Base-by-base conservation (phyloP, 306 rosid species). In the Pterocarpus macrocarpus region DNA sequence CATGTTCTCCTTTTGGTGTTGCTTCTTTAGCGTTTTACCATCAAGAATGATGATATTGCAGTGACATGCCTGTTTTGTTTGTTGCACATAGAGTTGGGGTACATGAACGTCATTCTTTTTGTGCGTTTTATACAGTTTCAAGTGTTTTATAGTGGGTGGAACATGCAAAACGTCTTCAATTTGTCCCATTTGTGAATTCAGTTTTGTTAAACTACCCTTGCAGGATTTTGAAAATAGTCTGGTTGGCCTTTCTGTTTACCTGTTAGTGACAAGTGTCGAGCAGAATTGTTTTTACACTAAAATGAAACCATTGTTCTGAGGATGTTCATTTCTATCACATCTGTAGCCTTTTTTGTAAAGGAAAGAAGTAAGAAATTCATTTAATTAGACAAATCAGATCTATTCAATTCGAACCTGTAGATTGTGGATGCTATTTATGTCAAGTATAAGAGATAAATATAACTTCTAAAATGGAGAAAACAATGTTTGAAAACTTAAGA, bases 381-480 rank as follows among this genome's bases (percentile, higher is more conserved):
- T 66, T 66, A 8, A 15, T n/a, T 17, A 28, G 32, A 52, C 43
- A 39, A 59, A 76, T 10, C 10, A 28, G 70, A 43, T 64, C 33
- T 57, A 41, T 57, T 71, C 57, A 30, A 66, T 45, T 57, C 15
- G n/a, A 44, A 44, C 39, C 67, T 74, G 50, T 53, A 32, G 68
- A n/a, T 36, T 71, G 55, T 63, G 80, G 4, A 55, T 81, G 5
- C 49, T 43, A 5, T 57, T 64, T 55, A 55, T 56, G 56, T 41
- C 28, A 33, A 22, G 39, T 22, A 41, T 39, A 45, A 13, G 64
- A 16, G 38, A 45, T 57, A n/a, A 75, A 30, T 38, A 4, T 49
- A 62, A 49, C 7, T 17, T 33, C 45, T 36, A 34, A 56, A 67
- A 45, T 74, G 30, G 36, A 66, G 56, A 45, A 55, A 55, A 81